phyloP scores from a whole-genome alignment of 2,329 filamentous ascomycete genomes.

The Aspergillus thermomutatus region DNA sequence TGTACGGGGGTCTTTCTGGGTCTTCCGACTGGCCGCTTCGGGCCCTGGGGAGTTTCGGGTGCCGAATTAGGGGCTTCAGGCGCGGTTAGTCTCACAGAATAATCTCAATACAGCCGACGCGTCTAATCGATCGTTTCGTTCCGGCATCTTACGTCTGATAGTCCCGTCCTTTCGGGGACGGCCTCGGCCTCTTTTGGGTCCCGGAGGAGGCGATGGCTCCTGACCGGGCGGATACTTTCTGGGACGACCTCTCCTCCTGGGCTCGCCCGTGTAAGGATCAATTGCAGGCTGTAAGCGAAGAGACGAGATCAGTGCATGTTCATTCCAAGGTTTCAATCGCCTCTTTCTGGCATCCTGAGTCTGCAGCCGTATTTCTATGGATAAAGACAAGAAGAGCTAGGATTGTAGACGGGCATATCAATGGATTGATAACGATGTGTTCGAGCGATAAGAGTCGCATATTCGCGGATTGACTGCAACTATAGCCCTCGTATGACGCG shows the following conservation, averaged over 20 bases:
- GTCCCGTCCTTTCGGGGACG: constrained; percentile 29
- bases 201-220: constrained; percentile 21
- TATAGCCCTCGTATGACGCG: constrained; percentile 7
- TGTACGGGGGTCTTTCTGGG: constrained; percentile 19
- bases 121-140: background rate
- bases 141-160: constrained; percentile 4
- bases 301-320: constrained; percentile 5
- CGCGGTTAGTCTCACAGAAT: background rate
- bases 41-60: constrained; percentile 17
- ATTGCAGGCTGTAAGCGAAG: constrained; percentile 9
- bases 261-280: constrained; percentile 23
- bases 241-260: constrained; percentile 33
- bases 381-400: background rate
- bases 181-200: constrained; percentile 32
- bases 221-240: constrained; percentile 28
- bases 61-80: background rate
- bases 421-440: constrained; percentile 7
- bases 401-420: constrained; percentile 2
- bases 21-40: constrained; percentile 20
- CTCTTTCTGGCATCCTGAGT: background rate
- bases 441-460: constrained; percentile 2
- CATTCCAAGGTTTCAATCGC: background rate
- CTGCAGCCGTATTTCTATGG: background rate
- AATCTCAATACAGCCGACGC: background rate
- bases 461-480: constrained; percentile 7